Evolutionary conservation across 2,329 filamentous ascomycete species (phyloP), one percentile per base, ranked within the genome.

Genomic region (Sarocladiaceae sp.): DNA sequence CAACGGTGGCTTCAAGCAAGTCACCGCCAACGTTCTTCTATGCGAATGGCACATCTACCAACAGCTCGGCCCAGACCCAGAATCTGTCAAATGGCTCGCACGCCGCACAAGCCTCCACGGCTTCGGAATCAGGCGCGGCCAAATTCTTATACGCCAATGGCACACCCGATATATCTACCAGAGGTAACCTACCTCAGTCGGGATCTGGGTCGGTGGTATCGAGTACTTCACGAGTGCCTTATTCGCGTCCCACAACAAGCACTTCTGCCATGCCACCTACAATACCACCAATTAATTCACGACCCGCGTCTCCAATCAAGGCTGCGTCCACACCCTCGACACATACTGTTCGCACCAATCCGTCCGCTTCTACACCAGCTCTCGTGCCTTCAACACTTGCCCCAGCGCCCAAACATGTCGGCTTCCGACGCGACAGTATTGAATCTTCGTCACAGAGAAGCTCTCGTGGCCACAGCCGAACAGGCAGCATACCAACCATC

Each of bases 131-230:
- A 26, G 50, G 60, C n/a, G 55, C 70, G 6, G 71, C 70, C 62
- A 87, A 85, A 58, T 88, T 90, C 67, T 80, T 89, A 60, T 85
- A 88, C 59, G 85, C 83, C 48, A 85, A 87, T 60, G 81, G 82
- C 23, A 67, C 67, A 12, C 74, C 76, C 2, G 74, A 81, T 45
- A 47, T 72, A 6, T 51, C 58, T 7, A 24, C 51, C 13, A 69
- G 66, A 44, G 23, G 9, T 5, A 24, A 4, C 5, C 12, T 15
- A 19, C n/a, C 11, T 3, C 53, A 65, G 1, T 59, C 63, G 44
- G 56, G 63, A 33, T 65, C 74, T 0, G 64, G 63, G 23, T 78
- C 76, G 2, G 61, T 61, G 6, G 60, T 70, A 34, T 76, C 72
- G 7, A 66, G 61, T 35, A 63, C 59, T 44, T 69, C 73, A 34